Evolutionary conservation across 2,329 filamentous ascomycete species (phyloP), one percentile per base, ranked within the genome.

Genomic region (Penicillium brasilianum): DNA sequence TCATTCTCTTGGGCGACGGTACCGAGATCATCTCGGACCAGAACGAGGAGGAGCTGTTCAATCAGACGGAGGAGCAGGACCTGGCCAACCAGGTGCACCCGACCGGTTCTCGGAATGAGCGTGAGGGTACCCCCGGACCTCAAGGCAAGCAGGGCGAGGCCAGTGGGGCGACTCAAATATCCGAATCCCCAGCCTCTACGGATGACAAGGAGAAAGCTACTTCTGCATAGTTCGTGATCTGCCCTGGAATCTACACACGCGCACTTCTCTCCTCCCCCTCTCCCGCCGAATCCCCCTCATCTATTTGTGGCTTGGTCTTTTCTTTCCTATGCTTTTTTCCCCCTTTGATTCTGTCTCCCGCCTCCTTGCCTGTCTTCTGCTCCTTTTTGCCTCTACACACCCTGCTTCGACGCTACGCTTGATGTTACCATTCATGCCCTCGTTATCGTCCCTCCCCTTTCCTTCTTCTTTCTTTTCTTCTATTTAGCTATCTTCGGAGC

Each of bases 1-100:
- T 97, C 77, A 98, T 98, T 78, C 89, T 97, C 76, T 87, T 99
- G 70, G 93, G 94, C 69, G 93, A 98, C 82, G 95, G 94, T 72
- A 96, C 92, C 73, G 93, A 97, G 83, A 88, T 96, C 76, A 84
- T 93, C 73, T 92, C 92, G 69, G 92, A 95, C 78, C 90, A 90
- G 76, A 89, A 93, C 78, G 93, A 97, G 74, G 88, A 90, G 66
- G 93, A 97, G 72, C 94, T 97, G 89, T 96, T 97, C 80, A 92
- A 97, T 77, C 89, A 93, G 71, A 90, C 92, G 75, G 92, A 96
- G 71, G 91, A 96, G 74, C 91, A 92, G 77, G 93, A 97, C 74
- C 84, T 93, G 66, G 89, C 87, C 67, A 93, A 90, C 77, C 92
- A 96, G 81, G 90, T 95, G 63, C 86, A 87, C 74, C 93, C 83